phyloP scores from a whole-genome alignment of 2,329 filamentous ascomycete species.

The Fusarium beomiforme region DNA sequence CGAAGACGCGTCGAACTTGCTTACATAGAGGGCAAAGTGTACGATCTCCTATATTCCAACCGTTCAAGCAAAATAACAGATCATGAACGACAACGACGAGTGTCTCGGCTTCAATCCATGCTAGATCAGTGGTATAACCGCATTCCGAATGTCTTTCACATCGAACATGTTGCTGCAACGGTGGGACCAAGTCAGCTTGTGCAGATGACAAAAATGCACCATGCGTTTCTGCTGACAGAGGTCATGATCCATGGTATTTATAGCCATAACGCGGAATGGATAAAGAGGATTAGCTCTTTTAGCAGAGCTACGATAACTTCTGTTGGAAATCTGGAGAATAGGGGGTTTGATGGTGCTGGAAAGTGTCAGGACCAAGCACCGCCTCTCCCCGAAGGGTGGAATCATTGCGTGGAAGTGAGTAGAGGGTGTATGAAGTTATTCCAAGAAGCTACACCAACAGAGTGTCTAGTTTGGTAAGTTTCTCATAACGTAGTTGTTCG shows the following conservation, averaged over 20 bases:
- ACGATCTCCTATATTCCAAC: constrained; percentile 52
- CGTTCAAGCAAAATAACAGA: constrained; percentile 41
- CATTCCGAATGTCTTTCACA: constrained; percentile 47
- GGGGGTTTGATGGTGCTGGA: background rate
- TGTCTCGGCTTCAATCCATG: constrained; percentile 44
- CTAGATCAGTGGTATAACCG: constrained; percentile 51
- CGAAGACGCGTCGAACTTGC: constrained; percentile 53
- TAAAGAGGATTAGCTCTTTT: constrained; percentile 46
- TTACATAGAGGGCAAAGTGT: constrained; percentile 53
- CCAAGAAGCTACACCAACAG: constrained; percentile 42
- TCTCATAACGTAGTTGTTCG: fast-evolving
- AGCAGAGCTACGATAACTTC: constrained; percentile 29
- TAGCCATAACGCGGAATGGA: constrained; percentile 51
- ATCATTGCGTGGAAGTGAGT: constrained; percentile 46
- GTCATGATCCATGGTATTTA: constrained; percentile 53
- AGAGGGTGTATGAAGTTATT: constrained; percentile 49
- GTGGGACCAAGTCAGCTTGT: constrained; percentile 44
- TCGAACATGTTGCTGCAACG: constrained; percentile 46
- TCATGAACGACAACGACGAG: constrained; percentile 44
- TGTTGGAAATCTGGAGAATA: constrained; percentile 34
- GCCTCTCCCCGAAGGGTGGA: constrained; percentile 46
- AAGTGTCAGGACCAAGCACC: constrained; percentile 11
- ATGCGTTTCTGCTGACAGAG: constrained; percentile 50
- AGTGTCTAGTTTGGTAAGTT: constrained; percentile 48
- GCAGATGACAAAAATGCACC: constrained; percentile 52